Evolutionary conservation across 1,284 basidiomycete species (phyloP), one percentile per base, ranked within the genome.

Genomic region (Ganoderma resinaceum): DNA sequence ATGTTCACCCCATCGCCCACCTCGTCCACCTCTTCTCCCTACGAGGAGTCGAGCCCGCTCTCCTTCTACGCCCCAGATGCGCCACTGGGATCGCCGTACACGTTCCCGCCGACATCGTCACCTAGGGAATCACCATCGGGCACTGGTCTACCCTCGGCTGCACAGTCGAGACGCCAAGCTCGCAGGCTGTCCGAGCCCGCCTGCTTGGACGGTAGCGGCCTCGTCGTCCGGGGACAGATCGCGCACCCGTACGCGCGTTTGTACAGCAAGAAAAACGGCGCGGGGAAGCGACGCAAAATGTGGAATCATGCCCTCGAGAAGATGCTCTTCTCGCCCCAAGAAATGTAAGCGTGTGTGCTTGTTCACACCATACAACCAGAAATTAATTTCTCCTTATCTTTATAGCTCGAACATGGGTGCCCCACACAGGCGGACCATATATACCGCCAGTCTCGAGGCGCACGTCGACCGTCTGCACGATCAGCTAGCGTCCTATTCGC

Each of bases 291-390:
- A 3, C 84, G 91, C 23, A 90, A 88, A 74, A 89, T 90, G 29
- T 93, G 91, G 91, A 90, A 89, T 62, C 91, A 92, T 71, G 86
- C 87, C 1, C 84, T 92, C 67, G 91, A 93, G 78, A 92, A 92
- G 75, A 82, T 82, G 18, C 80, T 93, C 31, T 93, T 93, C 78
- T 84, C 80, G 2, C 84, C 89, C 0, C 85, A 87, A 62, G 91
- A 93, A 77, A 77, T 93, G 90, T 90, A 73, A 63, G 84, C 81
- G 29, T 20, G 33, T 23, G 53, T 38, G 33, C 33, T 18, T 52
- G 40, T 35, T 29, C 23, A 46, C 33, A 26, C 11, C 9, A 26
- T 18, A 37, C 6, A 14, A 60, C 14, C 35, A 29, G 55, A 12
- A 35, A 37, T 20, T 37, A 49, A 53, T 65, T 49, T 60, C 53